Evolutionary conservation across 306 rosid genomes (phyloP), one percentile per base, ranked within the genome.

Genomic region (Castanea crenata): DNA sequence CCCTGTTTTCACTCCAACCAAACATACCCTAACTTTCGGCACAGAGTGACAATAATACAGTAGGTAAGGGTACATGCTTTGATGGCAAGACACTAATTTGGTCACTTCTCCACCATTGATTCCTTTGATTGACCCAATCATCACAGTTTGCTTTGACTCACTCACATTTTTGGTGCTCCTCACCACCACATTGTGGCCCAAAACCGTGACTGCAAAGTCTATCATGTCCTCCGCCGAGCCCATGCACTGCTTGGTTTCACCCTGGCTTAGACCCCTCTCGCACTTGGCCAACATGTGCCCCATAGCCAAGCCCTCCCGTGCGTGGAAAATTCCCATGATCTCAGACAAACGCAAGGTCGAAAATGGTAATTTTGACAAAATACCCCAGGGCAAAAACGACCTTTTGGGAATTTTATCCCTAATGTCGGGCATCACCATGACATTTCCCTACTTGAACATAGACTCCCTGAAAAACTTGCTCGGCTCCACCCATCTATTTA

Each of bases 1-100:
- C 23, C 23, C 23, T 23, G 23, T 23, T 23, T 23, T 23, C 23
- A 23, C 23, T 1, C 23, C 23, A 23, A 23, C 23, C 23, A 23
- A 23, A 23, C 23, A 23, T 23, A 23, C 23, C 23, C 23, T 85
- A 61, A 92, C 98, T 44, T 80, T 72, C 0, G 98, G 99, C 3
- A 91, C 97, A 1, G 92, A 88, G 89, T 95, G 99, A 56, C 99
- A 95, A 44, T 95, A 95, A 74, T 92, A 95, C 56, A 95, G 51
- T 58, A 95, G 74, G 75, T 95, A 91, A 15, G 99, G 97, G 89
- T 91, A 95, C 86, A 95, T 27, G 71, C 91, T 91, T 52, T 91
- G 98, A 72, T 95, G 98, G 82, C 99, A 95, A 0, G 99, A 95
- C 1, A 95, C 98, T 0, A 97, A 90, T 49, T 89, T 52, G 0